Evolutionary conservation across 345 rosid species (phyloP), one percentile per base, ranked within the genome.

Genomic region (Boechera retrofracta): DNA sequence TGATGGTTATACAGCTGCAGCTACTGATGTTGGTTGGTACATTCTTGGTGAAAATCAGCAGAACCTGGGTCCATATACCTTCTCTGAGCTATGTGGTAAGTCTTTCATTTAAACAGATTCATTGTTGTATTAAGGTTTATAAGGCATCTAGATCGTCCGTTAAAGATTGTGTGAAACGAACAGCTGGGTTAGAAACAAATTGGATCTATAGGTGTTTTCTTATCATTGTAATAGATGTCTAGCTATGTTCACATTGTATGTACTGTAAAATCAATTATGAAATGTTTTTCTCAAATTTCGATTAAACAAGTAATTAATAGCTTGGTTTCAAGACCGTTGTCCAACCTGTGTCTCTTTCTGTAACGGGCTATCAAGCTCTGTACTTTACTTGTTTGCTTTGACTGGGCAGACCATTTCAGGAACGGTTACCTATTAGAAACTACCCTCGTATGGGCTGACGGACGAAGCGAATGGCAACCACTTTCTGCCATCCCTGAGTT

Each of bases 401-500:
- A 80, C 77, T 88, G 86, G 82, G 80, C 96, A 95, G 97, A 88
- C 83, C 98, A 93, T 84, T 91, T 88, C 83, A 73, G 73, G 64
- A 86, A 86, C 21, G 98, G 99, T 67, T 95, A 83, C 71, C 75
- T 95, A 74, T 76, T 81, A 42, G 93, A 82, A 84, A 86, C 69
- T 74, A 89, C 96, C 7, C 85, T 89, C 13, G 94, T 87, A 15
- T 91, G 98, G 98, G 84, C 94, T 44, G 89, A 93, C 61, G 98
- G 97, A 78, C 82, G 93, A 82, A 87, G 84, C 41, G 87, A 85
- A 33, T 93, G 99, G 97, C 89, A 91, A 76, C 94, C 95, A 13
- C 66, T 96, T 38, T 87, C 96, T 39, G 71, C 92, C 10, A 80
- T 96, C 72, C 87, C 93, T 1, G 94, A 78, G 82, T 78, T 95